Evolutionary conservation across 2,329 filamentous ascomycete genomes (phyloP).

Genomic region (Byssoonygena ceratinophila): DNA sequence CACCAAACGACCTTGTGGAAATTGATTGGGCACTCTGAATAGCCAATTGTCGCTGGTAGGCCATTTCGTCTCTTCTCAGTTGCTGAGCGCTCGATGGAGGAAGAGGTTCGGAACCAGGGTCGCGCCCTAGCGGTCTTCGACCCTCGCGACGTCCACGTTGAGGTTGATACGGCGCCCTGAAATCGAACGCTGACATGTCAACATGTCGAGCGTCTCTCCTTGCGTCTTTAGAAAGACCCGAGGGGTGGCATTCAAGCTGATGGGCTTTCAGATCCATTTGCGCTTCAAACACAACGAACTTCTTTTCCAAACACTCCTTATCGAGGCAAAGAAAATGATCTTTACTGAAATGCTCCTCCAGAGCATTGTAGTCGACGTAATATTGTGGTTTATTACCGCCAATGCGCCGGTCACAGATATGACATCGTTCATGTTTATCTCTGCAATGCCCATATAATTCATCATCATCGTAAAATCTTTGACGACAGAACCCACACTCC

Average conservation of each 20-base stretch:
- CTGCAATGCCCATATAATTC: slow-evolving; percentile 90
- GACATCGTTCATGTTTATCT: slow-evolving; percentile 87
- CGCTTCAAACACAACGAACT: slow-evolving; percentile 91
- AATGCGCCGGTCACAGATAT: slow-evolving; percentile 70
- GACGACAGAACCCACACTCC: slow-evolving; percentile 81
- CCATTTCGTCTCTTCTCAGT: slow-evolving; percentile 73
- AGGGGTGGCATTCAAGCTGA: slow-evolving; percentile 71
- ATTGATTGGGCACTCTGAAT: slow-evolving; percentile 80
- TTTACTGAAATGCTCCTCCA: slow-evolving; percentile 76
- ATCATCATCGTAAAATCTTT: slow-evolving; percentile 90
- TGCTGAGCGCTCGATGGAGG: slow-evolving; percentile 69
- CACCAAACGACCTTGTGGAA: slow-evolving; percentile 70
- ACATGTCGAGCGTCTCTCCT: slow-evolving; percentile 74
- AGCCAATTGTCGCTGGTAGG: slow-evolving; percentile 83
- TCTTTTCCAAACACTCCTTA: slow-evolving; percentile 84
- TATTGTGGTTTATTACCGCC: slow-evolving; percentile 67
- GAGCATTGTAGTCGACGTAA: slow-evolving; percentile 73
- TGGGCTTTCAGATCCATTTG: slow-evolving; percentile 93
- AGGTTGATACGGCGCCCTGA: slow-evolving; percentile 58
- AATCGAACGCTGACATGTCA: slow-evolving; percentile 77
- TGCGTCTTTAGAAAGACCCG: slow-evolving; percentile 68
- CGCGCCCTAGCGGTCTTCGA: slow-evolving; percentile 58
- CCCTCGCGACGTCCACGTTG: slow-evolving; percentile 48
- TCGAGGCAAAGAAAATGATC: slow-evolving; percentile 82
- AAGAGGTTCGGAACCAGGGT: slow-evolving; percentile 74